Evolutionary conservation across 306 rosid genomes (phyloP).

Genomic region (Prunus fruticosa): DNA sequence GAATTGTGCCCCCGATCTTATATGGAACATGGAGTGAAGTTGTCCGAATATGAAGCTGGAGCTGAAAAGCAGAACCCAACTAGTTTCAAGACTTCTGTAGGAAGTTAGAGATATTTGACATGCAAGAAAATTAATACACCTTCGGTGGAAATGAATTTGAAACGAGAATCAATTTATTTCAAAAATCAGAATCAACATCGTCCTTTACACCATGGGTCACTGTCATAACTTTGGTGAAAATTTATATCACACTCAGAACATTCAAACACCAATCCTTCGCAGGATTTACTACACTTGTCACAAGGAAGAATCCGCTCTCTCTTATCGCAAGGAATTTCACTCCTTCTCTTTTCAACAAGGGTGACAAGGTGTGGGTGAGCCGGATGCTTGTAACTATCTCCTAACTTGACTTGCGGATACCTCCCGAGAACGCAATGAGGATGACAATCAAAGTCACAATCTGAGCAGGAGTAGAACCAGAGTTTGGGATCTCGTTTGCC

Average conservation of each 20-base stretch:
- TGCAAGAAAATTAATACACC: too few species aligned
- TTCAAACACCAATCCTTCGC: neutral
- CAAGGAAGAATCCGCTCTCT: neutral
- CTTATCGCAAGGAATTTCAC: neutral
- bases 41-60: too few species aligned
- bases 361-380: neutral
- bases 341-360: neutral
- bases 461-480: neutral
- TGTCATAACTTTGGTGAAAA: neutral
- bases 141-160: too few species aligned
- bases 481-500: neutral
- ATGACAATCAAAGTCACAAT: neutral
- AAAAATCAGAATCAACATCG: rapidly evolving
- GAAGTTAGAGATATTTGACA: too few species aligned
- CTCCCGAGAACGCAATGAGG: neutral
- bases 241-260: neutral
- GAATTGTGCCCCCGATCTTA: too few species aligned
- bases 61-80: too few species aligned
- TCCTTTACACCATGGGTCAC: too few species aligned
- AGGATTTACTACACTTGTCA: neutral
- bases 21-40: too few species aligned
- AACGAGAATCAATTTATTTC: too few species aligned
- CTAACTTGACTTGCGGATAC: neutral
- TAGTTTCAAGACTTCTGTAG: too few species aligned
- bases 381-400: neutral